These are phyloP conservation scores for Botrytis squamosa DNA, from an alignment of 2,329 filamentous ascomycete genomes.

Conservation along the genomic window DNA sequence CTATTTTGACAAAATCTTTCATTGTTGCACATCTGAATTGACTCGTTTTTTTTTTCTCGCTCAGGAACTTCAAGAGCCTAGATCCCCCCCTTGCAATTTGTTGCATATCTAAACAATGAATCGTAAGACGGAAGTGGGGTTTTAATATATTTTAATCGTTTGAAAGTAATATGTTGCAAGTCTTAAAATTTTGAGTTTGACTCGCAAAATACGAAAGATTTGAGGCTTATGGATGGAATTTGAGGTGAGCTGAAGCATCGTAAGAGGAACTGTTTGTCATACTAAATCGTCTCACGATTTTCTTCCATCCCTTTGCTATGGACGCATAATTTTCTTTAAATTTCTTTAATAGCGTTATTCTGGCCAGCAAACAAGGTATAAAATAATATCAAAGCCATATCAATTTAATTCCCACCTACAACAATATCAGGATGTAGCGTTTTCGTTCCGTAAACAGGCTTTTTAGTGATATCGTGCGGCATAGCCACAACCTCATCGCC, in stretches of 20 bases:
- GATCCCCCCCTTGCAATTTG: background rate
- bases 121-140: background rate
- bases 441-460: slow-evolving; percentile 31
- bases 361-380: background rate
- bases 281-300: background rate
- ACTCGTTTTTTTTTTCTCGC: background rate
- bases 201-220: background rate
- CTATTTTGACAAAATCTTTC: background rate
- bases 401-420: slow-evolving; percentile 3
- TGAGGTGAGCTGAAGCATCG: background rate
- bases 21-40: background rate
- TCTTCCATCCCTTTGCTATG: background rate
- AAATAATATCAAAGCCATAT: background rate
- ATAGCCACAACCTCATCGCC: slow-evolving; percentile 30
- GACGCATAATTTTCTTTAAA: background rate
- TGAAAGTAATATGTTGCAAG: background rate
- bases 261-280: background rate
- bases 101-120: background rate
- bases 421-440: slow-evolving; percentile 29
- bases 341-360: background rate
- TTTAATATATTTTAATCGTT: background rate
- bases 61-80: background rate
- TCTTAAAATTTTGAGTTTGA: background rate
- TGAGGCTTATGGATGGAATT: background rate
- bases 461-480: slow-evolving; percentile 24